Conservation (phyloP, 208 protist genomes). For the Trichomonas gallinae region DNA sequence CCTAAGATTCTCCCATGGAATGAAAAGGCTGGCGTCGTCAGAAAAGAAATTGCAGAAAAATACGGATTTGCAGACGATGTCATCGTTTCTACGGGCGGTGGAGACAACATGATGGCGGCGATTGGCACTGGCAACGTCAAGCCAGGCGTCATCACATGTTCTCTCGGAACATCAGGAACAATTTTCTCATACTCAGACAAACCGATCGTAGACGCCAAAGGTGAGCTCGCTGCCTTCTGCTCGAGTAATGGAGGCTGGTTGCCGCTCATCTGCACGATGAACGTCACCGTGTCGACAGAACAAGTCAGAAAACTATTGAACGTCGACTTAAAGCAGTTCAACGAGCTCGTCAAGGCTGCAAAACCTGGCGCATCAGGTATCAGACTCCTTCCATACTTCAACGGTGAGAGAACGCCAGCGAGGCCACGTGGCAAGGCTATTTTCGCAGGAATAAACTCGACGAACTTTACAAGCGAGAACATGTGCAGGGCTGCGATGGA, state of each 20-base stretch:
- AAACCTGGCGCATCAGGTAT: not conserved
- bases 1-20: not conserved
- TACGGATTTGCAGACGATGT: not conserved
- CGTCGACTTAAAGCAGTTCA: not conserved
- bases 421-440: not conserved
- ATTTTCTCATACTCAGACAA: not conserved
- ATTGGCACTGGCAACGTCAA: slow-evolving; percentile 11
- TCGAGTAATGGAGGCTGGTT: not conserved
- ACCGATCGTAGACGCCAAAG: not conserved
- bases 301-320: not conserved
- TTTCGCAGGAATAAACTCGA: not conserved
- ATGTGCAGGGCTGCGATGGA: not conserved
- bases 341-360: not conserved
- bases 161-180: slow-evolving; percentile 6
- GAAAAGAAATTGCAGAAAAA: not conserved
- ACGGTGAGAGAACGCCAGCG: slow-evolving; percentile 5
- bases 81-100: not conserved
- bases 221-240: not conserved
- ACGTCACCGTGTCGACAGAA: not conserved
- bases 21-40: not conserved
- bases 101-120: not conserved
- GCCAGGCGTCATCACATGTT: not conserved
- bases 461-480: not conserved
- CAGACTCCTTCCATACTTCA: not conserved
- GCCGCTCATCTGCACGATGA: not conserved